Conservation (phyloP, 1,139 yeast genomes). For the Candida sanyaensis region DNA sequence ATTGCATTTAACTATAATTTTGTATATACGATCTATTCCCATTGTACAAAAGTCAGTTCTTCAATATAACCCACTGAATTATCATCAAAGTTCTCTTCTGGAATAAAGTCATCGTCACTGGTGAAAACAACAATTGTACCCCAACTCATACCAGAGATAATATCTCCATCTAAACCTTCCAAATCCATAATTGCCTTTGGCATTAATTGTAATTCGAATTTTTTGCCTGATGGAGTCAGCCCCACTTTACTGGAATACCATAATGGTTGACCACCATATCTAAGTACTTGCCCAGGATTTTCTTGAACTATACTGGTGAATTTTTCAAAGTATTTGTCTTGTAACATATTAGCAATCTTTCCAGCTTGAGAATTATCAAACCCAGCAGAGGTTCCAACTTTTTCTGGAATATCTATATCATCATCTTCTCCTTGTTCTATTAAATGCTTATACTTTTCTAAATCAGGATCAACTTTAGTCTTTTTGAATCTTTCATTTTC, state of each 20-base stretch:
- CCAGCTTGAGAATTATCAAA: constrained; percentile 34
- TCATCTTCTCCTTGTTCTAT: constrained; percentile 40
- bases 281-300: constrained; percentile 82
- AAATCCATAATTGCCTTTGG: constrained; percentile 87
- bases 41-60: constrained; percentile 94
- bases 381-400: constrained; percentile 15
- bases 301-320: constrained; percentile 74
- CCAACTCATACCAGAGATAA: constrained; percentile 91
- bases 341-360: constrained; percentile 55
- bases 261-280: constrained; percentile 80
- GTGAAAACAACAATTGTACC: constrained; percentile 90
- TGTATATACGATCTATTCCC: constrained; percentile 53
- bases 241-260: constrained; percentile 67
- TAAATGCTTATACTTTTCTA: constrained; percentile 49
- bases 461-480: constrained; percentile 35
- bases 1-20: too few species aligned
- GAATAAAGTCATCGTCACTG: constrained; percentile 69
- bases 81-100: constrained; percentile 53
- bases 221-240: constrained; percentile 30
- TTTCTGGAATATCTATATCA: neutral
- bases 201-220: constrained; percentile 89
- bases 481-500: constrained; percentile 62
- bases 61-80: constrained; percentile 79
- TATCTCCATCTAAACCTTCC: constrained; percentile 49
- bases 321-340: constrained; percentile 76